Percentiles rank a stretch among this genome's conserved stretches.
Conservation (phyloP, 306 rosid species). For the Arachis hypogaea region DNA sequence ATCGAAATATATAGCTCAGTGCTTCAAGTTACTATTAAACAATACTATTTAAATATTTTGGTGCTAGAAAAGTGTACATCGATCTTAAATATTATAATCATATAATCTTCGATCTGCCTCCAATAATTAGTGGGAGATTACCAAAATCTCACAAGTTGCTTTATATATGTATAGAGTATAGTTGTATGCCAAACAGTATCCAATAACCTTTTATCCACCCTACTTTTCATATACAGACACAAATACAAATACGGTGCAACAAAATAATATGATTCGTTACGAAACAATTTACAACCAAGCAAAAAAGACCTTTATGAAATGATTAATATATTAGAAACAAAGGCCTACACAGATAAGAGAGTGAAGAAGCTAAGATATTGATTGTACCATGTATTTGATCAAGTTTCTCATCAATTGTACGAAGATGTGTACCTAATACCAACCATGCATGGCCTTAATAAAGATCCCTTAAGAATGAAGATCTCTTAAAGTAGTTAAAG, state of each 20-base stretch:
- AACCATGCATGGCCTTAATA: background rate
- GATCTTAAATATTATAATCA: background rate
- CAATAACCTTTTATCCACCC: background rate
- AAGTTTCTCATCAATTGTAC: slow-evolving; percentile 22
- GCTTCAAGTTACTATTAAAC: background rate
- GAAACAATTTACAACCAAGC: slow-evolving; percentile 23
- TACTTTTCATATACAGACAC: background rate
- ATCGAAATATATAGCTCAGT: background rate
- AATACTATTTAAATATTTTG: background rate
- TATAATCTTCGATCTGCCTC: background rate
- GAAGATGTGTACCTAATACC: slow-evolving; percentile 20
- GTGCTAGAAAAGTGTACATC: background rate
- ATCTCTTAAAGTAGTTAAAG: slow-evolving; percentile 55
- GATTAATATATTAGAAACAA: slow-evolving; percentile 16
- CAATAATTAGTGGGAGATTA: slow-evolving; percentile 37
- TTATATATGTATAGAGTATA: background rate
- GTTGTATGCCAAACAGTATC: slow-evolving; percentile 30
- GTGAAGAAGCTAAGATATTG: slow-evolving; percentile 26
- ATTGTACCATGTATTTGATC: slow-evolving; percentile 37
- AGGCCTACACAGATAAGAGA: slow-evolving; percentile 4
- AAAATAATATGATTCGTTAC: slow-evolving; percentile 36
- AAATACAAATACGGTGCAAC: slow-evolving; percentile 4
- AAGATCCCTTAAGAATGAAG: slow-evolving; percentile 58
- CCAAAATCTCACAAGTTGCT: slow-evolving; percentile 35
- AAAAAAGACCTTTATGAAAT: slow-evolving; percentile 26